These are phyloP conservation scores for Cylindrotheca closterium DNA, from an alignment of 108 stramenopile genomes.

Conservation along the genomic window DNA sequence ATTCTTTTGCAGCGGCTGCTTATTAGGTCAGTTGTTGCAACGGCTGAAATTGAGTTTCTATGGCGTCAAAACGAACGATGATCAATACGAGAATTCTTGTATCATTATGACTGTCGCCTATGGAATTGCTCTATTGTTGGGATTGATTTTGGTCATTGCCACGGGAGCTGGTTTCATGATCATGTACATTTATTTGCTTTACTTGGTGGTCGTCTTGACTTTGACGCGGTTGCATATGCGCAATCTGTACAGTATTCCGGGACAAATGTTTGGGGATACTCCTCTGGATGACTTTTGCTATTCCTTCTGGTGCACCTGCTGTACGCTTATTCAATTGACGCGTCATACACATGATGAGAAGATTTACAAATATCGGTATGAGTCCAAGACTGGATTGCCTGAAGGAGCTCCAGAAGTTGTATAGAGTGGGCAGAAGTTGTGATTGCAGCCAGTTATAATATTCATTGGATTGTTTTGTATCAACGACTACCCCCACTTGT, in stretches of 20 bases:
- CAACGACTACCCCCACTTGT: no score
- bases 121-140: not conserved
- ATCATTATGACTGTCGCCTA: not conserved
- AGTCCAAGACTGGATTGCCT: slow-evolving; percentile 31
- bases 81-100: not conserved
- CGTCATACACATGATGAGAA: slow-evolving; percentile 45
- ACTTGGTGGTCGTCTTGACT: not conserved
- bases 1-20: slow-evolving; percentile 14
- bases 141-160: not conserved
- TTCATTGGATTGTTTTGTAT: no score
- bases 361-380: slow-evolving; percentile 22
- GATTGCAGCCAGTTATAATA: no score
- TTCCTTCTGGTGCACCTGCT: slow-evolving; percentile 42
- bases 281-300: slow-evolving; percentile 43
- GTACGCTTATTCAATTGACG: slow-evolving; percentile 44
- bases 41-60: slow-evolving; percentile 43
- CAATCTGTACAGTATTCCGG: slow-evolving; percentile 37
- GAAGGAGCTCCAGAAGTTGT: slow-evolving; percentile 20
- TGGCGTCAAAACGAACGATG: slow-evolving; percentile 11
- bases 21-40: slow-evolving; percentile 51
- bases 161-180: not conserved
- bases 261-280: not conserved
- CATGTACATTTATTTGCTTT: not conserved
- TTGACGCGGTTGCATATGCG: not conserved
- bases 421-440: no score